Conservation (phyloP, 2,329 filamentous ascomycete genomes). For the Curvularia hawaiiensis region DNA sequence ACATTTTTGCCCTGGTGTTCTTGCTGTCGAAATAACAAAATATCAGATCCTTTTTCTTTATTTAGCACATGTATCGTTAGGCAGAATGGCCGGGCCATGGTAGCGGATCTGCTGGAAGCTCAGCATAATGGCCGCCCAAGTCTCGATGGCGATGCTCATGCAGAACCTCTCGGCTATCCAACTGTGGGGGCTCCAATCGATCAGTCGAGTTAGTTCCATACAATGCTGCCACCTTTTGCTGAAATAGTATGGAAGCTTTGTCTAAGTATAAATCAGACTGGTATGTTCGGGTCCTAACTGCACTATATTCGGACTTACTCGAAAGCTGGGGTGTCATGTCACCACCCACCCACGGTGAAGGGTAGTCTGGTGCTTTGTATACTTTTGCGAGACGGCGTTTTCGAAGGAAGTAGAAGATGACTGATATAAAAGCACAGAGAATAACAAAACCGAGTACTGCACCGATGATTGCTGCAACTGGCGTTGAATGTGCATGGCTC, state of each 20-base stretch:
- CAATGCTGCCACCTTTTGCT: slow-evolving; percentile 1
- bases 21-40: too few species aligned
- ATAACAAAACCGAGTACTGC: slow-evolving; percentile 28
- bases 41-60: neutral
- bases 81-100: slow-evolving; percentile 7
- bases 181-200: slow-evolving; percentile 9
- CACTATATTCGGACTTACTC: neutral
- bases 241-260: slow-evolving; percentile 3
- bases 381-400: slow-evolving; percentile 23
- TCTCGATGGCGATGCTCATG: neutral
- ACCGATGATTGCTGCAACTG: slow-evolving; percentile 31
- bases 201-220: slow-evolving; percentile 16
- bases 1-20: neutral
- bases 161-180: slow-evolving; percentile 14
- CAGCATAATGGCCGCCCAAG: slow-evolving; percentile 1
- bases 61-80: neutral
- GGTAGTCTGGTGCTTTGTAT: slow-evolving; percentile 29
- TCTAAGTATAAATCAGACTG: neutral
- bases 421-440: slow-evolving; percentile 12
- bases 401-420: slow-evolving; percentile 20
- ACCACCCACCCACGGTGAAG: slow-evolving; percentile 27
- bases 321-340: slow-evolving; percentile 31
- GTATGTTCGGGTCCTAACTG: neutral
- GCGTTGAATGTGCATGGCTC: neutral
- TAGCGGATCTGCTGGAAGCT: slow-evolving; percentile 17